These are phyloP conservation scores for Linnemannia exigua DNA, from an alignment of 192 early-diverging fungal genomes.

Conservation along the genomic window DNA sequence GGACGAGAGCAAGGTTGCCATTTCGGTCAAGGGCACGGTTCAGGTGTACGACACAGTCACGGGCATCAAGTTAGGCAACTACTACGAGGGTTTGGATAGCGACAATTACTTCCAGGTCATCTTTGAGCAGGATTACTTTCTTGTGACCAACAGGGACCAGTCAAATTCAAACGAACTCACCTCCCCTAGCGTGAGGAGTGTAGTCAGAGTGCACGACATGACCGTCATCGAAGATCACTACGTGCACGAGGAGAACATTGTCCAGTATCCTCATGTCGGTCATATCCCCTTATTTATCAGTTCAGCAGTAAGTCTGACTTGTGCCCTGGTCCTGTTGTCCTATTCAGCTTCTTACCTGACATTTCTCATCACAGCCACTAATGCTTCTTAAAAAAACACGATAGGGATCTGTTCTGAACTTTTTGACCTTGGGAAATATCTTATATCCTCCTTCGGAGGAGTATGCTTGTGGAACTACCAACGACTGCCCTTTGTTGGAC, in stretches of 20 bases:
- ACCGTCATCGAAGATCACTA: slow-evolving; percentile 13
- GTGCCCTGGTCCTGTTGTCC: neutral
- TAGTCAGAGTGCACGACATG: slow-evolving; percentile 34
- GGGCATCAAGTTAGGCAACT: slow-evolving; percentile 28
- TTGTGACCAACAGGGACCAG: slow-evolving; percentile 9
- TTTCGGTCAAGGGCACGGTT: neutral
- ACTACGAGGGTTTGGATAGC: slow-evolving; percentile 7
- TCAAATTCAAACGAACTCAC: neutral
- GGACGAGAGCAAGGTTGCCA: neutral
- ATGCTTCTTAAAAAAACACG: too few relatives aligned
- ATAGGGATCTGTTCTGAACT: neutral
- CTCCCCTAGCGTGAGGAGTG: neutral
- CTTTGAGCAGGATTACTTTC: slow-evolving; percentile 28
- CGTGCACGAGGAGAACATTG: slow-evolving; percentile 36
- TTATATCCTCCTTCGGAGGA: neutral
- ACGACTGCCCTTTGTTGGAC: neutral
- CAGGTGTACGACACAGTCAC: slow-evolving; percentile 5
- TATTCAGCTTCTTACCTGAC: too few relatives aligned
- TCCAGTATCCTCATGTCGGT: neutral
- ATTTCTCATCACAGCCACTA: too few relatives aligned
- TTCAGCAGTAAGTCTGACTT: neutral
- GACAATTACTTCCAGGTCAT: slow-evolving; percentile 26
- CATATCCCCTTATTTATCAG: neutral
- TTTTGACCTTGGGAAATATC: neutral
- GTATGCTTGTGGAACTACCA: neutral